A percentile compares a stretch with the other conserved stretches of the same genome.
These are phyloP conservation scores for Trichoderma semiorbis DNA, from an alignment of 2,329 filamentous ascomycete genomes.

Conservation along the genomic window DNA sequence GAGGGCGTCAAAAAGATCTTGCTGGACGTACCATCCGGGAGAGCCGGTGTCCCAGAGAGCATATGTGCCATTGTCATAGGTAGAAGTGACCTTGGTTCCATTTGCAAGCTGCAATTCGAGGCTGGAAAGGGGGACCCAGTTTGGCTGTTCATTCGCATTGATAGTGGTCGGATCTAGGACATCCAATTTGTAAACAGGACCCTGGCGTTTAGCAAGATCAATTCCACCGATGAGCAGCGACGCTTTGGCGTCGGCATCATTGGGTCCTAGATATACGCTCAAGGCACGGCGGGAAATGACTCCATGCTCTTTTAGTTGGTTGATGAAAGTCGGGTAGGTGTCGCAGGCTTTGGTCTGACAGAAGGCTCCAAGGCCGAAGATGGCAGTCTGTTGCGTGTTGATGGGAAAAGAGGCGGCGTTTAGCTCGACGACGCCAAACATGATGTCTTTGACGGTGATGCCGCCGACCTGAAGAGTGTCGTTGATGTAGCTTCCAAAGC, in stretches of 20 bases:
- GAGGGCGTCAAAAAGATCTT: constrained; percentile 11
- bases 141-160: constrained; percentile 7
- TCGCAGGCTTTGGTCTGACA: constrained; percentile 13
- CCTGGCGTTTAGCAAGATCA: constrained; percentile 18
- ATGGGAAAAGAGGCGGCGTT: constrained; percentile 9
- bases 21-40: constrained; percentile 16
- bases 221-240: constrained; percentile 18
- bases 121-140: constrained; percentile 4
- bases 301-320: constrained; percentile 14
- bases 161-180: not conserved
- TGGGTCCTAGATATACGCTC: constrained; percentile 18
- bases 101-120: not conserved
- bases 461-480: constrained; percentile 18
- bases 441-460: constrained; percentile 4
- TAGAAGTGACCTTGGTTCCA: not conserved
- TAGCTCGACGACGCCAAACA: constrained; percentile 14
- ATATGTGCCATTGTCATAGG: constrained; percentile 10
- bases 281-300: constrained; percentile 17
- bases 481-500: constrained; percentile 16
- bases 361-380: constrained; percentile 18
- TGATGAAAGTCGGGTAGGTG: constrained; percentile 11
- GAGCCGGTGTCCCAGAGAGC: constrained; percentile 16
- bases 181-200: constrained; percentile 7
- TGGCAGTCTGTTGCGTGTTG: constrained; percentile 12
- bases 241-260: constrained; percentile 1